phyloP scores from a whole-genome alignment of 257 asterid species.

The Solanum pimpinellifolium region DNA sequence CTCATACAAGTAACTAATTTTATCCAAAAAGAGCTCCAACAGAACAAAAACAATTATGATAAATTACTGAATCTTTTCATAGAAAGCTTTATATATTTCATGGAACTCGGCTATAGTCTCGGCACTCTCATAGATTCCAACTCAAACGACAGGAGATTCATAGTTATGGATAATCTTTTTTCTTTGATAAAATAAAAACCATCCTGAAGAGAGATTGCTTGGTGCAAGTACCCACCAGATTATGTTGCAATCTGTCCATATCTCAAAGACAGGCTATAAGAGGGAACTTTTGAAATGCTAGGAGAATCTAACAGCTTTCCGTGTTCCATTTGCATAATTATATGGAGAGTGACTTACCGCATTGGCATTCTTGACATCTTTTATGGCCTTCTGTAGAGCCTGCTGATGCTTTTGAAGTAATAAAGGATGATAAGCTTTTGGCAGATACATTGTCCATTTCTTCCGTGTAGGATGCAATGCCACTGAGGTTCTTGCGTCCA shows the following conservation, averaged over 20 bases:
- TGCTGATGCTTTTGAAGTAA: conserved; percentile 69
- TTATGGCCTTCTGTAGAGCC: conserved; percentile 56
- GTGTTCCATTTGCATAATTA: not conserved
- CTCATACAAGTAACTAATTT: not conserved
- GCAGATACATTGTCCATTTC: conserved; percentile 76
- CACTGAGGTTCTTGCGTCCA: conserved; percentile 20
- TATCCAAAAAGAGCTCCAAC: not conserved
- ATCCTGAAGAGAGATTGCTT: not conserved
- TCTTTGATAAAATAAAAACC: not conserved
- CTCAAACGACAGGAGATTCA: not conserved
- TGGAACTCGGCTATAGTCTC: not conserved
- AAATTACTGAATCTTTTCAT: not conserved
- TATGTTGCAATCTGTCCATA: not conserved
- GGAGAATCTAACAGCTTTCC: not conserved
- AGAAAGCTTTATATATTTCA: not conserved
- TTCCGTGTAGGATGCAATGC: conserved; percentile 26
- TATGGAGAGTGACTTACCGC: conserved; percentile 47
- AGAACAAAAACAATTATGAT: not conserved
- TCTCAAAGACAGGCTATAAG: not conserved
- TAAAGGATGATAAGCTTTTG: conserved; percentile 78
- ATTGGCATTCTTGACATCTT: conserved; percentile 59
- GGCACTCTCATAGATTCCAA: not conserved
- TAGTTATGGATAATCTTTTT: not conserved
- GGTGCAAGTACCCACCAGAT: not conserved
- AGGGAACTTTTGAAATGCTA: not conserved